Evolutionary conservation across 352 stramenopile species (phyloP), one percentile per base, ranked within the genome.

Genomic region (Aphanomyces cochlioides): DNA sequence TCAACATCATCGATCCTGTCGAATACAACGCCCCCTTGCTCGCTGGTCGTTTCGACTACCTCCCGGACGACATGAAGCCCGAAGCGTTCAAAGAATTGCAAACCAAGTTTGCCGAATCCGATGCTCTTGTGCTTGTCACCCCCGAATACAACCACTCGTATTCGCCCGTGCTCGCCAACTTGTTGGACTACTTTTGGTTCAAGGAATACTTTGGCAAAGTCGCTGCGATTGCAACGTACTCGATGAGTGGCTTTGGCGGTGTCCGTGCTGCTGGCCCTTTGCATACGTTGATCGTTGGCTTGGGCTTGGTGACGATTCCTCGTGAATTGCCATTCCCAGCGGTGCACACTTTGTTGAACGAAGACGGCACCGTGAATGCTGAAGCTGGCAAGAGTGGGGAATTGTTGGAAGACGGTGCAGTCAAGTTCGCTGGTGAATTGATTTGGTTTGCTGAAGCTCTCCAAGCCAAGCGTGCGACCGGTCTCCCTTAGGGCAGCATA

Each of bases 111-210:
- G 19, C 71, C 38, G 56, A 74, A 40, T 79, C 79, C 17, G 80
- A 91, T 76, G 75, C 70, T 3, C 88, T 86, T 66, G 76, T 91
- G 3, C 74, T 72, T 47, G 72, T 89, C 7, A 88, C 77, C 28
- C 83, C 83, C 3, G 83, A 91, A 72, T 91, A 89, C 72, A 91
- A 91, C 69, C 81, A 91, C 73, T 75, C 73, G 2, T 78, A 79
- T 41, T 82, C 77, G 41, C 83, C 81, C 17, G 81, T 70, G 37
- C 75, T 91, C 38, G 19, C 83, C 34, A 84, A 85, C 69, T 38
- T 88, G 15, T 68, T 91, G 66, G 83, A 86, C 74, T 81, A 91
- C 68, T 89, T 91, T 76, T 82, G 79, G 10, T 79, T 72, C 1
- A 81, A 73, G n/a, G 76, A 68, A 2, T 89, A 87, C 76, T 79